Evolutionary conservation across 164 flowering plant genomes (phyloP), one percentile per base, ranked within the genome.

Genomic region (Sedum album): DNA sequence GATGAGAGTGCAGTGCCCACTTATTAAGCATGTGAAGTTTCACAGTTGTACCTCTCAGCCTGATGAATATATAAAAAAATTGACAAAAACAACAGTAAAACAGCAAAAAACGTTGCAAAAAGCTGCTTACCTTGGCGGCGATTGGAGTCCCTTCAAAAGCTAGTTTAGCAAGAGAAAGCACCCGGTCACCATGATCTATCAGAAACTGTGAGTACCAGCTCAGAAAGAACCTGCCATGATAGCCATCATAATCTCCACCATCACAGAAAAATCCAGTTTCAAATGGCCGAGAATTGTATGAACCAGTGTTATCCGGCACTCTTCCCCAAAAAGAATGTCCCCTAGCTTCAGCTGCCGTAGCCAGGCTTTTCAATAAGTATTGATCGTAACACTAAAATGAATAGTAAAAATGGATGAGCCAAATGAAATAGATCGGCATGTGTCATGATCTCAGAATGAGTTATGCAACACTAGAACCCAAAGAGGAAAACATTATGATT

Each of bases 221-320:
- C 36, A 93, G 91, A 78, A 93, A 91, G 76, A 93, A 93, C 71
- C 96, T 82, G 10, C 97, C 98, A 76, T 89, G 89, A 75, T 84
- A 86, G 60, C 91, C 81, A 85, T 93, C 93, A 76, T 88, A 93
- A 66, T 88, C 98, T 60, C 97, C 98, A 64, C 96, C 97, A 74
- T 93, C 96, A 78, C 96, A 83, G 73, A 93, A 93, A 79, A 93
- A 93, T 53, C 88, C 82, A 13, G 97, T 87, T 75, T 88, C 96
- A 23, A 86, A 86, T 28, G 98, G 97, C 70, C 49, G 83, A n/a
- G 91, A 84, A 78, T 83, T 89, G 69, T 91, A 91, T 65, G 86
- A 82, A 72, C 97, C 98, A 33, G 90, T 88, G 84, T 91, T 89
- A 72, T 89, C 93, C 39, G 98, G 98, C 66, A 82, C 93, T 75